Evolutionary conservation across 768 basidiomycete species (phyloP), one percentile per base, ranked within the genome.

Genomic region (Tubosaeta brunneosetosa): DNA sequence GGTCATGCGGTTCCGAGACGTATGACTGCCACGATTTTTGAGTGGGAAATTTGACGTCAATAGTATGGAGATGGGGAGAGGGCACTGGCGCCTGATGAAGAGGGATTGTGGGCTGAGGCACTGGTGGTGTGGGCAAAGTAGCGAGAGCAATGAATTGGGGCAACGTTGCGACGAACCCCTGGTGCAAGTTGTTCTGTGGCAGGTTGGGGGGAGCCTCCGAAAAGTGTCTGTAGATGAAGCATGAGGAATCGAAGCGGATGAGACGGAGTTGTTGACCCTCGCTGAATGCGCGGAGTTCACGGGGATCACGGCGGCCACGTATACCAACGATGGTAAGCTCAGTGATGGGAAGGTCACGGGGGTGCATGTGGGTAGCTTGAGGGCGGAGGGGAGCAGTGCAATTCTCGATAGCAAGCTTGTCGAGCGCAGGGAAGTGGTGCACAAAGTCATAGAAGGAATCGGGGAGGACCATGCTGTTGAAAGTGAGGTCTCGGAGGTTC

Each of bases 231-330:
- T 75, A 70, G 16, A 75, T 69, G 41, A 72, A 70, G 17, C 72
- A 72, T 1, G 69, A 72, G 62, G 69, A 73, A 59, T 78, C 77
- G 44, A 79, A 66, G 44, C 70, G 71, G n/a, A 79, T 62, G n/a
- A 66, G 63, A 13, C 67, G 71, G 17, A 79, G 67, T 3, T 66
- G 64, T 11, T 63, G 58, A 0, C 68, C 75, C 32, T 69, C 66
- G 19, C 68, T 72, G 36, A 78, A 71, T 4, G 65, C 65, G 11
- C 66, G 66, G 2, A 67, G 50, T 26, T 62, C 65, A 5, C 61
- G 60, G 10, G 53, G 49, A 13, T 62, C 65, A 46, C 59, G 51
- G 33, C 58, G 56, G 34, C 69, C 69, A 47, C 70, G 71, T 10
- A 73, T 56, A 50, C 70, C 71, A 47, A 71, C 40, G 47, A 79